phyloP scores from a whole-genome alignment of 2,329 filamentous ascomycete species.

The Aspergillus sp. region DNA sequence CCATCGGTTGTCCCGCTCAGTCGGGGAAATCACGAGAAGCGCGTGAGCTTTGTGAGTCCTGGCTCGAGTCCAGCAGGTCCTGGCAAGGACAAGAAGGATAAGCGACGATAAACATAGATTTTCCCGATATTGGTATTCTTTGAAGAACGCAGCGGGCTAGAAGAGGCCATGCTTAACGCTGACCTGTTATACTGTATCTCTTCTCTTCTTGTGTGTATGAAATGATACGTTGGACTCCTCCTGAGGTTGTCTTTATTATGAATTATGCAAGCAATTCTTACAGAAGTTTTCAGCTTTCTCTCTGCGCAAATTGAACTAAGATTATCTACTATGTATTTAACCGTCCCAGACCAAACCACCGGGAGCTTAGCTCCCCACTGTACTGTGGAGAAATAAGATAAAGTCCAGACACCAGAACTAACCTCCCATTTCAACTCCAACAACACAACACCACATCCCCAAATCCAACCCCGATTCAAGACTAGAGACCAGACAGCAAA shows the following conservation, averaged over 20 bases:
- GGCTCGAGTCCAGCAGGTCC: slow-evolving; percentile 35
- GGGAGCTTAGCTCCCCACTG: not conserved
- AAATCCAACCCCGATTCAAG: not conserved
- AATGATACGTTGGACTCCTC: slow-evolving; percentile 12
- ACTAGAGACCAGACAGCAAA: not conserved
- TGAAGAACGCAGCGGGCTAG: slow-evolving; percentile 13
- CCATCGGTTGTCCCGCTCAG: slow-evolving; percentile 33
- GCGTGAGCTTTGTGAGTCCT: slow-evolving; percentile 43
- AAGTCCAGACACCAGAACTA: not conserved
- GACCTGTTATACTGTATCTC: slow-evolving; percentile 18
- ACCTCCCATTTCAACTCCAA: not conserved
- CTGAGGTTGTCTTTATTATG: not conserved
- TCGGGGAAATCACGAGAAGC: slow-evolving; percentile 40
- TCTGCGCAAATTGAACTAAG: not conserved
- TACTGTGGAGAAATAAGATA: not conserved
- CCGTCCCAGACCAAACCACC: not conserved
- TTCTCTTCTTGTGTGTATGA: slow-evolving; percentile 22
- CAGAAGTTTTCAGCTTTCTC: not conserved
- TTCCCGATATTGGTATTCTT: slow-evolving; percentile 7
- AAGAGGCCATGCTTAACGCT: slow-evolving; percentile 1
- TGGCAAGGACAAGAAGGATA: slow-evolving; percentile 33
- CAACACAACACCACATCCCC: not conserved
- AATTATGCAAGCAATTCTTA: not conserved
- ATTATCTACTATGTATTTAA: not conserved
- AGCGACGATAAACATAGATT: slow-evolving; percentile 24